Base-by-base conservation (phyloP, 768 basidiomycete species). In the Exidia glandulosa region DNA sequence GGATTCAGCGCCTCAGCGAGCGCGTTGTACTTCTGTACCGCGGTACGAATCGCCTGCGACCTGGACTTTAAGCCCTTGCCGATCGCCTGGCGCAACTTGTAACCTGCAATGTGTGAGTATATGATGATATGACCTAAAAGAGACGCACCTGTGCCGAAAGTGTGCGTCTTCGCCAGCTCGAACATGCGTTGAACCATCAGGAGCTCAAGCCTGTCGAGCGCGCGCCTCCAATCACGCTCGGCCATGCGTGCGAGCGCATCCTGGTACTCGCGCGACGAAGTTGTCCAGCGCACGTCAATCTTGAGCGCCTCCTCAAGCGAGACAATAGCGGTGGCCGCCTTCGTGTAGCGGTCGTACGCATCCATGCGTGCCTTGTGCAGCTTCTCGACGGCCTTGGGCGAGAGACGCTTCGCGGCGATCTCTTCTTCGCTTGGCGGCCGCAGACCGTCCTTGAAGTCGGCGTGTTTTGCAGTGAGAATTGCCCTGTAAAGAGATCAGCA, bases 1-100 rank as follows among this genome's bases (percentile, higher is more conserved):
- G 67, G 71, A 13, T 61, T 59, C 7, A 73, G 62, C 1, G 56
- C 58, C 2, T 57, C 34, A 19, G 72, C 71, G 1, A 65, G 67
- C 4, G 23, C 59, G 58, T 75, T 75, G 65, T 72, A 74, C 19
- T n/a, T 33, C 10, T 59, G 62, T 16, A 74, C 60, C 0, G 73
- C 73, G 52, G 57, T 66, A 4, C 61, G 60, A 14, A 71, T 71
- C 1, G 68, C 63, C 31, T 65, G 61, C 1, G 32, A 57, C 7
- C 56, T 23, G 19, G 36, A 33, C 36, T 41, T 58, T 9, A 58
- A 4, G n/a, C 36, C 57, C 36, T 58, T 58, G 32, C 36, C 33
- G 10, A 58, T 58, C 23, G 36, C 7, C 36, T 58, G 30, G 57
- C 57, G 34, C 6, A 58, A 13, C 47, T 58, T 58, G 23, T 41